Percentiles rank a stretch among this genome's conserved stretches.
Conservation (phyloP, 1,284 basidiomycete species). For the Phellinidium pouzarii region DNA sequence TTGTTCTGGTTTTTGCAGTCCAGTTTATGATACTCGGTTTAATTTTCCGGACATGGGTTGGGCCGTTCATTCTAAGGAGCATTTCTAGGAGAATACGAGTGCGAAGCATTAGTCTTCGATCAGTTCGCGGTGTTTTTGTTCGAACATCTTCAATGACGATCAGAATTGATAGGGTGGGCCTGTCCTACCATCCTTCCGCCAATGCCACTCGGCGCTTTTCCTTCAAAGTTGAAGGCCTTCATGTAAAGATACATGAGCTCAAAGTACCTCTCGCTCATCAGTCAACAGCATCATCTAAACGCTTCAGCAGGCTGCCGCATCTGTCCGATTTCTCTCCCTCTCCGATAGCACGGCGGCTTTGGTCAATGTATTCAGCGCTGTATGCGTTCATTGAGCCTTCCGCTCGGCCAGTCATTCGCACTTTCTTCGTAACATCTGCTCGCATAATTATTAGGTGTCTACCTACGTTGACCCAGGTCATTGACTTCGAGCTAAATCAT, state of each 20-base stretch:
- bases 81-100: constrained; percentile 57
- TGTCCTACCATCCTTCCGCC: constrained; percentile 43
- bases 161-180: constrained; percentile 60
- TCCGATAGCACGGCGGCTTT: constrained; percentile 43
- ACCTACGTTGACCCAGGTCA: constrained; percentile 54
- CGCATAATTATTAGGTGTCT: constrained; percentile 55
- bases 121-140: constrained; percentile 68
- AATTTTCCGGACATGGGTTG: constrained; percentile 55
- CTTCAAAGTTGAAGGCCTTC: constrained; percentile 54
- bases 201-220: constrained; percentile 45
- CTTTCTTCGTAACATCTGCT: constrained; percentile 45
- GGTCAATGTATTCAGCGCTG: constrained; percentile 37
- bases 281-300: constrained; percentile 15
- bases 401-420: constrained; percentile 53
- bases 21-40: constrained; percentile 47
- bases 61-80: constrained; percentile 52
- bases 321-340: constrained; percentile 49
- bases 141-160: constrained; percentile 45
- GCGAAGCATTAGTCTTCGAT: constrained; percentile 65
- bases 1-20: constrained; percentile 39
- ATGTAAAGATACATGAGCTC: constrained; percentile 40
- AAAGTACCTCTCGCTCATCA: constrained; percentile 20
- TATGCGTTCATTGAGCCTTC: constrained; percentile 49
- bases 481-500: constrained; percentile 59
- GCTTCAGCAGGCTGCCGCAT: constrained; percentile 39